These are phyloP conservation scores for Picochlorum sp. DNA, from an alignment of 139 green algal species.

Conservation along the genomic window DNA sequence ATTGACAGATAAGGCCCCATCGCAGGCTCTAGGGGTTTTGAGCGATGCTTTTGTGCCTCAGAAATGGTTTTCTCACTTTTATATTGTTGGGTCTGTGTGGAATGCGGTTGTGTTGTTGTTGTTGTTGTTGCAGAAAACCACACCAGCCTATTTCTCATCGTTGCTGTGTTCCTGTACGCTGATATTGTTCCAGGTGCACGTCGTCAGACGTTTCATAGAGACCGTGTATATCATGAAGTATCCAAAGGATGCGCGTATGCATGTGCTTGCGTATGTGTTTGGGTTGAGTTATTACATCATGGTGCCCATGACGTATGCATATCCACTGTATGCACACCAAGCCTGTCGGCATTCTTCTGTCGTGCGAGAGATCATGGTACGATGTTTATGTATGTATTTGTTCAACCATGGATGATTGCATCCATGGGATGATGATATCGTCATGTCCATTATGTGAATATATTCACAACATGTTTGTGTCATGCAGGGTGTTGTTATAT, in stretches of 20 bases:
- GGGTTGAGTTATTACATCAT: conserved; percentile 60
- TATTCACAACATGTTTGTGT: no score
- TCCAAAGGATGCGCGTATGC: conserved; percentile 51
- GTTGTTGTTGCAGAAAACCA: neutral
- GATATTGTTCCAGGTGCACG: conserved; percentile 46
- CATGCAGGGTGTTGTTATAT: conserved; percentile 28
- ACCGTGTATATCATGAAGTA: conserved; percentile 42
- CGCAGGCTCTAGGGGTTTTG: conserved; percentile 28
- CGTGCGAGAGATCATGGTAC: neutral
- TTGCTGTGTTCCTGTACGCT: neutral
- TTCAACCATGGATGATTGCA: no score
- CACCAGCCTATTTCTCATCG: neutral
- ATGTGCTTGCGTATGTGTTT: conserved; percentile 70
- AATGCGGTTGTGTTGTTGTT: conserved; percentile 1
- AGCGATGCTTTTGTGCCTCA: conserved; percentile 55
- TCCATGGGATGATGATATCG: neutral
- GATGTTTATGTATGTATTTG: neutral
- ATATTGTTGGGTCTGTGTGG: conserved; percentile 40
- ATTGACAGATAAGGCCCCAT: conserved; percentile 39
- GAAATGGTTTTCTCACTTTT: conserved; percentile 68
- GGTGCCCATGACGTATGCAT: conserved; percentile 36
- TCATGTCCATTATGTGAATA: no score
- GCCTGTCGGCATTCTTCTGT: neutral
- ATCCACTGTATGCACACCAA: no score
- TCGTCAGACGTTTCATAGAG: conserved; percentile 47